Evolutionary conservation across 176 grass and related monocot species (phyloP).

Genomic region (Echinochloa phyllopogon): DNA sequence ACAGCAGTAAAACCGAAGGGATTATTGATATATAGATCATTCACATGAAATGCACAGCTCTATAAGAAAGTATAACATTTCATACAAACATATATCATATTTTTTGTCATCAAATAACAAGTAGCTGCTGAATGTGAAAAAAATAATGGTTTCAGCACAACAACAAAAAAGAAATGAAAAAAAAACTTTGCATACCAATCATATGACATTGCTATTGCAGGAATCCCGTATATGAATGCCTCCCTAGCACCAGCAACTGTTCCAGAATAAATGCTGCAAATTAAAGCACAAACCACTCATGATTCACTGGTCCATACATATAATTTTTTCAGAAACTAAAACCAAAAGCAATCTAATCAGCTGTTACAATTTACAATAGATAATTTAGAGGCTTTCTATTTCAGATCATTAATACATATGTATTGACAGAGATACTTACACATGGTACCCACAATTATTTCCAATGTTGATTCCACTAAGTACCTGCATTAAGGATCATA

Average conservation of each 20-base stretch:
- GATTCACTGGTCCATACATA: slow-evolving; percentile 9
- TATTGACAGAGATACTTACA: slow-evolving; percentile 60
- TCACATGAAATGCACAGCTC: slow-evolving; percentile 2
- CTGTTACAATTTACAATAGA: slow-evolving; percentile 15
- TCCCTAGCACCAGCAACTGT: slow-evolving; percentile 96
- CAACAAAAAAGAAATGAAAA: slow-evolving; percentile 5
- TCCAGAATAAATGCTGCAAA: slow-evolving; percentile 91
- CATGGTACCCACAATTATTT: slow-evolving; percentile 84
- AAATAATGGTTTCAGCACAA: not conserved
- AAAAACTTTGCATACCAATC: slow-evolving; percentile 65
- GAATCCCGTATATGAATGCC: slow-evolving; percentile 83
- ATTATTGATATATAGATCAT: not conserved
- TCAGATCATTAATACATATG: slow-evolving; percentile 14
- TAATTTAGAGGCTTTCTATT: slow-evolving; percentile 7
- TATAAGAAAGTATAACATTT: not conserved
- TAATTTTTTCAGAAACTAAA: not conserved
- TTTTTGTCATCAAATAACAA: slow-evolving; percentile 9
- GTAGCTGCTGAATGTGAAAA: not conserved
- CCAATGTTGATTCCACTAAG: slow-evolving; percentile 92
- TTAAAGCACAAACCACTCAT: slow-evolving; percentile 32
- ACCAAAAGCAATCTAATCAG: slow-evolving; percentile 20
- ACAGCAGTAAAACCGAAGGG: not conserved
- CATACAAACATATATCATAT: not conserved
- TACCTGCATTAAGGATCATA: slow-evolving; percentile 71
- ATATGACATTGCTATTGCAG: slow-evolving; percentile 87